Evolutionary conservation across 2,329 filamentous ascomycete genomes (phyloP), one percentile per base, ranked within the genome.

Genomic region (Chalara sp.): DNA sequence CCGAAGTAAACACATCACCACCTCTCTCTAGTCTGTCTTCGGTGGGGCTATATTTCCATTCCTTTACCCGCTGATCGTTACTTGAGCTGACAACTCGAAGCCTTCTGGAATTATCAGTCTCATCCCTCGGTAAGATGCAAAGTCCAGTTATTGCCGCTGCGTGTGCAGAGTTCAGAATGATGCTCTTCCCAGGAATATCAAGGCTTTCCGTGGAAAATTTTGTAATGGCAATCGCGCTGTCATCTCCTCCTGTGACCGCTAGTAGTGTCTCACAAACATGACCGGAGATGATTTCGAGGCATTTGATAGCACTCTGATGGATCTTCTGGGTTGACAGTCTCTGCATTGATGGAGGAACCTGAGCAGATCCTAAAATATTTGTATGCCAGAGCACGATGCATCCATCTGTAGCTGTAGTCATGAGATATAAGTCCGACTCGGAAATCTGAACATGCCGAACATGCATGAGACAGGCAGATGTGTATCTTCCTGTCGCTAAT

Each of bases 281-380:
- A 0, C 67, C 62, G 3, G 39, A 45, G 3, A 41, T 32, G 13
- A 81, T 53, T 53, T 77, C 76, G 3, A 86, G 68, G 21, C 74
- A 71, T 65, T 96, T 95, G 64, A 96, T 80, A 47, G 84, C 83
- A 66, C 80, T 95, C 60, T 95, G 89, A 62, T 97, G 93, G 29
- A 92, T 66, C 48, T 71, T 73, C 46, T 70, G 66, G 7, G 52
- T 54, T 6, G 55, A 59, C 1, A 61, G 6, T n/a, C 57, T 44
- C 5, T 35, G 29, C 6, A 58, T 49, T 28, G 48, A 28, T 11
- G 44, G 7, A 1, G 33, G 10, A 8, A 42, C 12, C 48, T 28
- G 21, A 31, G 4, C 21, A 10, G 28, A 4, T 11, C 5, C 21
- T 37, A 39, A 28, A 13, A 48, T 8, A 5, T 28, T 28, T 5